Percentiles rank a stretch among this genome's conserved stretches.
Evolutionary conservation across 306 rosid species (phyloP).

Genomic region (Cicer judaicum): DNA sequence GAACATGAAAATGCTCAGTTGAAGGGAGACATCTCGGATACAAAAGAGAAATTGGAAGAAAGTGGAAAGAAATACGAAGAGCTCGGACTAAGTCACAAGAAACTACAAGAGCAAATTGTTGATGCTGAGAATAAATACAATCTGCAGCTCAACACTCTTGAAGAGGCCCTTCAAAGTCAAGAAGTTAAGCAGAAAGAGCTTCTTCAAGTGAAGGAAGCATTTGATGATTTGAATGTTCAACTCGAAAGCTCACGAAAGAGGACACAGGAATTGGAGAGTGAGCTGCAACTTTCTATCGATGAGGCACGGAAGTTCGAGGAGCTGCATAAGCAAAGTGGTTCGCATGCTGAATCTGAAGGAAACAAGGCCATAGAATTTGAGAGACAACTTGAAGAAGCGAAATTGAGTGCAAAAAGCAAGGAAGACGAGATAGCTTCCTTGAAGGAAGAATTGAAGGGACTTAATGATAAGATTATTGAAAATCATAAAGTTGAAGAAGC

Average conservation of each 20-base stretch:
- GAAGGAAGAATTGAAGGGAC: slow-evolving; percentile 77
- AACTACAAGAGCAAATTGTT: slow-evolving; percentile 63
- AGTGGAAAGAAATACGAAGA: slow-evolving; percentile 64
- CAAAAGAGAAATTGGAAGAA: slow-evolving; percentile 70
- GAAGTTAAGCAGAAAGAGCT: slow-evolving; percentile 75
- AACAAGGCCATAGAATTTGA: slow-evolving; percentile 72
- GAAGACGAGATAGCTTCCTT: slow-evolving; percentile 74
- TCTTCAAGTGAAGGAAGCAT: slow-evolving; percentile 70
- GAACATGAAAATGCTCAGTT: slow-evolving; percentile 76
- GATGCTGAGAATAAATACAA: slow-evolving; percentile 72
- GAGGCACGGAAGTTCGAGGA: slow-evolving; percentile 80
- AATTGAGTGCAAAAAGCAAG: slow-evolving; percentile 57
- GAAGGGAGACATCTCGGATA: slow-evolving; percentile 67
- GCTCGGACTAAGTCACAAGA: slow-evolving; percentile 68
- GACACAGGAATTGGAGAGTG: slow-evolving; percentile 67
- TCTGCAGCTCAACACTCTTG: slow-evolving; percentile 62
- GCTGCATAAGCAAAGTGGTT: slow-evolving; percentile 85
- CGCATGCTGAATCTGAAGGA: slow-evolving; percentile 75
- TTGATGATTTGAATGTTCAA: slow-evolving; percentile 63
- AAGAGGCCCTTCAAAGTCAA: slow-evolving; percentile 73
- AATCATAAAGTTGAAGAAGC: slow-evolving; percentile 77
- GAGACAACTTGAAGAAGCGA: slow-evolving; percentile 76
- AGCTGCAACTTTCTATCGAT: slow-evolving; percentile 58
- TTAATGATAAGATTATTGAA: slow-evolving; percentile 70
- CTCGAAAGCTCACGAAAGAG: slow-evolving; percentile 73